A percentile compares a stretch with the other conserved stretches of the same genome.
phyloP scores from a whole-genome alignment of 192 early-diverging fungal species.

The Mortierella alpina region DNA sequence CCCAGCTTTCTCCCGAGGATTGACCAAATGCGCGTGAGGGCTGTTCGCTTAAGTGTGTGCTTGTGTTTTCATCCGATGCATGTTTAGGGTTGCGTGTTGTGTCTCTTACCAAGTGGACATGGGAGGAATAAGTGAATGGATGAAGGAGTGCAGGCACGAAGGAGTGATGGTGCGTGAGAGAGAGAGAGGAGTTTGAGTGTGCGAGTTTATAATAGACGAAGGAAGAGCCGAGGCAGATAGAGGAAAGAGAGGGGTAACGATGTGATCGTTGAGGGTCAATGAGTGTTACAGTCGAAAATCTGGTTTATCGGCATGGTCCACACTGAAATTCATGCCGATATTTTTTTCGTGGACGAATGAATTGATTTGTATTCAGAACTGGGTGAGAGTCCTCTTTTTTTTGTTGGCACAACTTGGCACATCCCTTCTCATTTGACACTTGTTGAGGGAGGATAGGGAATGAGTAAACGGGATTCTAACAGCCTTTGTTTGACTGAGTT shows the following conservation, averaged over 20 bases:
- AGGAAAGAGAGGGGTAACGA: background rate
- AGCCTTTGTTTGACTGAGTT: too few species aligned
- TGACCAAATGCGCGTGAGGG: constrained; percentile 15
- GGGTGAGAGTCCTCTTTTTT: too few species aligned
- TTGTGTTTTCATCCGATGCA: constrained; percentile 6
- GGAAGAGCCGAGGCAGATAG: background rate
- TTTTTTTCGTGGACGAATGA: too few species aligned
- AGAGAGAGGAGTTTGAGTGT: constrained; percentile 1
- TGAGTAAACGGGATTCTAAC: too few species aligned
- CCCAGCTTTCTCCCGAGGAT: constrained; percentile 9
- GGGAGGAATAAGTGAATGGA: background rate
- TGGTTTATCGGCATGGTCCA: too few species aligned
- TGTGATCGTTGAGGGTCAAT: too few species aligned
- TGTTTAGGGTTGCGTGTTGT: background rate
- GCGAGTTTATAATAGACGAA: background rate
- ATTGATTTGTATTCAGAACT: too few species aligned
- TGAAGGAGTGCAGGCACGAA: background rate
- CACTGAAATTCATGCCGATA: too few species aligned
- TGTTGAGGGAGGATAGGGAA: too few species aligned
- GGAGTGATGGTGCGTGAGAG: background rate
- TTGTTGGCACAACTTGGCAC: too few species aligned
- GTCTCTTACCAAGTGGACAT: constrained; percentile 11
- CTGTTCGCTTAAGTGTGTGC: constrained; percentile 11
- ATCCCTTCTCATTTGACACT: too few species aligned
- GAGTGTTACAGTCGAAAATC: too few species aligned